Evolutionary conservation across 2,329 filamentous ascomycete genomes (phyloP).

Genomic region (Leptoxyphium fumago): DNA sequence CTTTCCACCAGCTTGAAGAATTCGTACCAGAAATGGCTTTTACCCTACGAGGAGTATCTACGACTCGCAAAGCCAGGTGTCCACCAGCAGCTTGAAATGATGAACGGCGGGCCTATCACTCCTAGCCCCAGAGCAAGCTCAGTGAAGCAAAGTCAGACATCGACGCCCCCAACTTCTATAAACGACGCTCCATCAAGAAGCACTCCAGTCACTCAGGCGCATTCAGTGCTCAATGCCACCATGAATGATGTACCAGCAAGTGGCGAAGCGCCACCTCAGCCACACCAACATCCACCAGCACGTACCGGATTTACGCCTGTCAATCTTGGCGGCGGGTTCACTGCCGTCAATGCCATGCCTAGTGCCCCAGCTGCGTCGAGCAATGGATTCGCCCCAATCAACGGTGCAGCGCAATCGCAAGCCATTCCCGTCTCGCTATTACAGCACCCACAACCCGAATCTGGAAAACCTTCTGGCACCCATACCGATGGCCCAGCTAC

Average conservation of each 20-base stretch:
- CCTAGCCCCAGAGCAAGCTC: slow-evolving; percentile 62
- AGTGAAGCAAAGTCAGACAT: slow-evolving; percentile 40
- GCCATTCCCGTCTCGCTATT: slow-evolving; percentile 9
- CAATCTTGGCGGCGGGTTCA: slow-evolving; percentile 45
- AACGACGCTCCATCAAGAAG: slow-evolving; percentile 29
- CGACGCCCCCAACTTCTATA: slow-evolving; percentile 34
- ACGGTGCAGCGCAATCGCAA: background rate
- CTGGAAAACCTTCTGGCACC: background rate
- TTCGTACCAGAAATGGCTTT: slow-evolving; percentile 92
- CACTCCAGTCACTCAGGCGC: slow-evolving; percentile 50
- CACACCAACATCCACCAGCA: slow-evolving; percentile 37
- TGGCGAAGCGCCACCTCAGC: slow-evolving; percentile 6
- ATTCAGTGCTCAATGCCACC: slow-evolving; percentile 41
- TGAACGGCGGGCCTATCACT: slow-evolving; percentile 84
- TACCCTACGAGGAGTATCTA: slow-evolving; percentile 91
- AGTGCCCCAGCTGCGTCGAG: slow-evolving; percentile 21
- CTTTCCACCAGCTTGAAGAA: slow-evolving; percentile 96
- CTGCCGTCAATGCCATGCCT: slow-evolving; percentile 44
- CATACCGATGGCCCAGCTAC: background rate
- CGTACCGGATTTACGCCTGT: slow-evolving; percentile 57
- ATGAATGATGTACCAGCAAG: slow-evolving; percentile 23
- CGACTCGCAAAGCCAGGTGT: slow-evolving; percentile 83
- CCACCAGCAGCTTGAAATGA: slow-evolving; percentile 86
- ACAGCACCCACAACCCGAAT: slow-evolving; percentile 11
- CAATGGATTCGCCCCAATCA: background rate